Evolutionary conservation across 495 filamentous ascomycete genomes (phyloP).

Genomic region (Aspergillus conjunctus): DNA sequence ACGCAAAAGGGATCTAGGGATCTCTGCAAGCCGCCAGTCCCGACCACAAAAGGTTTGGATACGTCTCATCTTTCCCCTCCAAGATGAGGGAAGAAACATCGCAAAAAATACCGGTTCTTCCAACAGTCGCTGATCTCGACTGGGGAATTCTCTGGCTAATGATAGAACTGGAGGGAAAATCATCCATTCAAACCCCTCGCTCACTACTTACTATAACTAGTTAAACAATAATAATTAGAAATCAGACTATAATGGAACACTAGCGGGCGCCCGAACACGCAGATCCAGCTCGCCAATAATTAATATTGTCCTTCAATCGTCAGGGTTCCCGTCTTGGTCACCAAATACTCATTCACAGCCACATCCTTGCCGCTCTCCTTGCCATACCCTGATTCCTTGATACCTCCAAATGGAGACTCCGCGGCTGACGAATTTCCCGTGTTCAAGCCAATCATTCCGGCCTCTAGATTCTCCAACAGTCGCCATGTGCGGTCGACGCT

Average conservation of each 20-base stretch:
- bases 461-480: constrained; percentile 71
- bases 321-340: constrained; percentile 72
- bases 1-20: too few relatives aligned
- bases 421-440: constrained; percentile 69
- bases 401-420: constrained; percentile 73
- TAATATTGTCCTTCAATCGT: constrained; percentile 61
- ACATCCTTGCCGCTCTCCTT: constrained; percentile 77
- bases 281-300: background rate
- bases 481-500: constrained; percentile 72
- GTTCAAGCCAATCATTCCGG: constrained; percentile 76
- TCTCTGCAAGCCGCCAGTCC: too few relatives aligned
- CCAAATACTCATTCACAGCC: constrained; percentile 68
- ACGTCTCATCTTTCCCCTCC: too few relatives aligned
- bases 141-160: background rate
- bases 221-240: background rate
- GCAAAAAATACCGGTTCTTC: background rate
- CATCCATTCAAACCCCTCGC: background rate
- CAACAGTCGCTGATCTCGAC: background rate
- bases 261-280: background rate
- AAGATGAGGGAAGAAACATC: too few relatives aligned
- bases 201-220: background rate
- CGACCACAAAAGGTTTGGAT: too few relatives aligned
- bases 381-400: constrained; percentile 76
- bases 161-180: background rate
- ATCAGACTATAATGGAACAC: too few relatives aligned